Percentiles rank a stretch among this genome's conserved stretches.
phyloP scores from a whole-genome alignment of 2,329 filamentous ascomycete genomes.

The Fusarium chaquense region DNA sequence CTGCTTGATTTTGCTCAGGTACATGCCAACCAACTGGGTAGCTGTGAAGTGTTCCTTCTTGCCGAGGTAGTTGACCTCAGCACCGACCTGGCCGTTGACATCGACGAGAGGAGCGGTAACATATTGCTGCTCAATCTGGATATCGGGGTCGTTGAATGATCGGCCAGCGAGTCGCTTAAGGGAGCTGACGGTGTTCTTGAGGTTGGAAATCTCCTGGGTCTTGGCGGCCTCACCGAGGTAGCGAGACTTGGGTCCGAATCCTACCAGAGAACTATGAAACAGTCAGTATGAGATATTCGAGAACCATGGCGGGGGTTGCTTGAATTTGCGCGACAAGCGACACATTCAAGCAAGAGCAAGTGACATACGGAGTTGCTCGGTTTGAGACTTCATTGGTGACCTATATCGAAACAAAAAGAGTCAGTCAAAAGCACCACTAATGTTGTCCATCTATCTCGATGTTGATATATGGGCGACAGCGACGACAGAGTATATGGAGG shows the following conservation, averaged over 20 bases:
- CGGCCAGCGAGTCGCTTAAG: constrained; percentile 95
- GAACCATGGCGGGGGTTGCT: constrained; percentile 30
- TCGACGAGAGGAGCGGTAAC: constrained; percentile 89
- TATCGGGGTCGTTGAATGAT: constrained; percentile 87
- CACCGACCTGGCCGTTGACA: constrained; percentile 92
- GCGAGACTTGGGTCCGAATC: constrained; percentile 92
- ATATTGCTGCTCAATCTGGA: constrained; percentile 91
- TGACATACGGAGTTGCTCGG: constrained; percentile 92
- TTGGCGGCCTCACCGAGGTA: constrained; percentile 96
- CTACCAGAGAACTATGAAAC: constrained; percentile 81
- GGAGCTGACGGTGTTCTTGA: constrained; percentile 96
- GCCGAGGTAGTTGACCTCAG: constrained; percentile 91
- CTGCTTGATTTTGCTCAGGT: constrained; percentile 91
- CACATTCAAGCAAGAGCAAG: constrained; percentile 15
- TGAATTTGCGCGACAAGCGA: constrained; percentile 18
- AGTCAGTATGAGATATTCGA: constrained; percentile 44
- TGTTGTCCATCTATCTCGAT: constrained; percentile 16
- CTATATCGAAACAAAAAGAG: constrained; percentile 59
- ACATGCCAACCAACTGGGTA: constrained; percentile 95
- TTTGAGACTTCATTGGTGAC: constrained; percentile 99
- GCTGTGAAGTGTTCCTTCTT: constrained; percentile 97
- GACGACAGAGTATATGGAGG: constrained; percentile 19
- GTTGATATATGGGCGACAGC: not conserved
- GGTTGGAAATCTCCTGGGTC: constrained; percentile 98
- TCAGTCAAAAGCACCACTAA: constrained; percentile 16